phyloP scores from a whole-genome alignment of 1,284 basidiomycete genomes.

The Trichosporon asahii region DNA sequence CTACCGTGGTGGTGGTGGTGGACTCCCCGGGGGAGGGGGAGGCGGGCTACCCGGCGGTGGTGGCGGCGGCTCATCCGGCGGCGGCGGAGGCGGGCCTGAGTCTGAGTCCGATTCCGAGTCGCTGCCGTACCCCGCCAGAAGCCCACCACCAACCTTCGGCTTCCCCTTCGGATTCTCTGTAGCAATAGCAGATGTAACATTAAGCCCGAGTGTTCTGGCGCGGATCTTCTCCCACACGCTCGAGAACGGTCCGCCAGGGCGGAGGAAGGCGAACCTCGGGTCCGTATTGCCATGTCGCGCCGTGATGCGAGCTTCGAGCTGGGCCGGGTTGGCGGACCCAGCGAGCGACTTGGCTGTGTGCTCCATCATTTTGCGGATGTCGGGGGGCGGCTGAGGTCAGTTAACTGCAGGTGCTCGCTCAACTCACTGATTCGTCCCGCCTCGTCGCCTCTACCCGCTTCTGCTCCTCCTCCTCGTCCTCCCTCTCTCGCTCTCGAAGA shows the following conservation, averaged over 20 bases:
- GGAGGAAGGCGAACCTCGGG: constrained; percentile 70
- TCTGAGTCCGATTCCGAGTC: constrained; percentile 31
- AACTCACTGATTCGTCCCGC: constrained; percentile 60
- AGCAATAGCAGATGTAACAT: constrained; percentile 12
- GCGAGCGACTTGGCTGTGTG: constrained; percentile 68
- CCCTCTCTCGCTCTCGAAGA: constrained; percentile 54
- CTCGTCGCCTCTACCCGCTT: constrained; percentile 48
- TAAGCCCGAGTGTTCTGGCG: constrained; percentile 17
- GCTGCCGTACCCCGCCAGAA: constrained; percentile 48
- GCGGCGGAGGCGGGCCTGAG: constrained; percentile 17
- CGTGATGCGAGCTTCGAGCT: constrained; percentile 80
- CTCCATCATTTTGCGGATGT: constrained; percentile 65
- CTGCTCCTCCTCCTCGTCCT: constrained; percentile 67
- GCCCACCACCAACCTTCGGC: constrained; percentile 27
- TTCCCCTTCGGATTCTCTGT: constrained; percentile 15
- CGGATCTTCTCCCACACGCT: constrained; percentile 57
- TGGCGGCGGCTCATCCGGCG: constrained; percentile 21
- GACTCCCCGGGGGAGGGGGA: constrained; percentile 14
- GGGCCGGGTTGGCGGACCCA: constrained; percentile 66
- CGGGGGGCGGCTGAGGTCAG: constrained; percentile 61
- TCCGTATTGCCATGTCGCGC: constrained; percentile 67
- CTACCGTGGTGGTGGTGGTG: not conserved
- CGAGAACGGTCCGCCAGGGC: constrained; percentile 62
- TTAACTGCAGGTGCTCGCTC: not conserved
- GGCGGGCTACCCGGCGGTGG: constrained; percentile 16